A percentile compares a stretch with the other conserved stretches of the same genome.
phyloP scores from a whole-genome alignment of 129 eudicot genomes.

The Flaveria bidentis region DNA sequence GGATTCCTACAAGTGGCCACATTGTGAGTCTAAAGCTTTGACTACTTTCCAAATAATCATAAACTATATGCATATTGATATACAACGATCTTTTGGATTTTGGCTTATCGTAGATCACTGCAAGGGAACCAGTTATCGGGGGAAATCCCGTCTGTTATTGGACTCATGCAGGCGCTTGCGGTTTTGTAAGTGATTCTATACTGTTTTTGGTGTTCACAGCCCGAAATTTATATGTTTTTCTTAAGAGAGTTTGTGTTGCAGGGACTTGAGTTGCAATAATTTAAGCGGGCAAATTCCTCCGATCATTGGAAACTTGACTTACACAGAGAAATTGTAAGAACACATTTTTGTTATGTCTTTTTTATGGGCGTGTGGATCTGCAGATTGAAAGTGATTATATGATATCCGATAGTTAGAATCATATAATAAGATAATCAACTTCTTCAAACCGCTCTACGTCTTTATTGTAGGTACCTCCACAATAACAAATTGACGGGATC shows the following conservation, averaged over 20 bases:
- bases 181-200: constrained; percentile 63
- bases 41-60: background rate
- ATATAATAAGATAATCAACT: background rate
- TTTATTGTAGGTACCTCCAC: constrained; percentile 77
- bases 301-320: constrained; percentile 81
- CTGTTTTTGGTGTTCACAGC: background rate
- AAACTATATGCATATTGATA: background rate
- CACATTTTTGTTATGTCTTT: background rate
- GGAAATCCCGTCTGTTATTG: constrained; percentile 83
- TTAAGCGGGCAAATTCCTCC: constrained; percentile 86
- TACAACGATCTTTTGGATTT: background rate
- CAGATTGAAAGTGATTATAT: background rate
- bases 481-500: constrained; percentile 84
- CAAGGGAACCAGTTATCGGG: constrained; percentile 88
- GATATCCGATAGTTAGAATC: background rate
- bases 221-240: background rate
- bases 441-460: background rate
- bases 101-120: constrained; percentile 53
- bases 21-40: constrained; percentile 53
- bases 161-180: constrained; percentile 98
- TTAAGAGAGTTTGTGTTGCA: constrained; percentile 21
- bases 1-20: constrained; percentile 99
- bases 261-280: constrained; percentile 84
- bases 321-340: constrained; percentile 92
- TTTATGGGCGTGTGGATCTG: background rate